These are phyloP conservation scores for Globomyces pollinis-pini DNA, from an alignment of 192 early-diverging fungal genomes.

Conservation along the genomic window DNA sequence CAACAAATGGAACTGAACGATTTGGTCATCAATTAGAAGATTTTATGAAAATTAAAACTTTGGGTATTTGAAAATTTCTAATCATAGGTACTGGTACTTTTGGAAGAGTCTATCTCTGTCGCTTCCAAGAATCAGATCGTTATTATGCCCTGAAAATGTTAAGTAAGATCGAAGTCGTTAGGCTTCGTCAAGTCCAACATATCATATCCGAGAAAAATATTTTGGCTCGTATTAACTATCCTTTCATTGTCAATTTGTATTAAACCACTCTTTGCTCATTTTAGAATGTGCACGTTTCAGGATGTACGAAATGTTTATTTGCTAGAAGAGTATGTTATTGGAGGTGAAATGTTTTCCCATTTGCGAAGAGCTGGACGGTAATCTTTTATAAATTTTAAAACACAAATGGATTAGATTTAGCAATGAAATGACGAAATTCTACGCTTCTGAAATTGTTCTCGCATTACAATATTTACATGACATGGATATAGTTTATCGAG, in stretches of 20 bases:
- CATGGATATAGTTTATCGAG: conserved; percentile 92
- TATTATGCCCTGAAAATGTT: conserved; percentile 71
- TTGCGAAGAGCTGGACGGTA: conserved; percentile 80
- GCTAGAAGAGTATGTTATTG: conserved; percentile 92
- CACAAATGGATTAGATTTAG: too few species aligned
- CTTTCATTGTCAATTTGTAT: conserved; percentile 51
- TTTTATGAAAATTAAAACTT: conserved; percentile 42
- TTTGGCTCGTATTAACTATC: conserved; percentile 35
- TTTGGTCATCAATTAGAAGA: conserved; percentile 38
- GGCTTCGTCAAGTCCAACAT: conserved; percentile 52
- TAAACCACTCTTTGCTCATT: background rate
- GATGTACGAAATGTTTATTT: conserved; percentile 91
- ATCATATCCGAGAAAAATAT: conserved; percentile 53
- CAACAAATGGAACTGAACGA: conserved; percentile 28
- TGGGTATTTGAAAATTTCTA: conserved; percentile 29
- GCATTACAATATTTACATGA: conserved; percentile 91
- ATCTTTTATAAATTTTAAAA: too few species aligned
- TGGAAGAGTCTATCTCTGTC: conserved; percentile 86
- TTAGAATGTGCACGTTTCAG: conserved; percentile 88
- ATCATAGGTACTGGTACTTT: conserved; percentile 88
- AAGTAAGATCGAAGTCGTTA: conserved; percentile 47
- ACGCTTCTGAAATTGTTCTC: conserved; percentile 91
- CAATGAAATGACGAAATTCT: conserved; percentile 92
- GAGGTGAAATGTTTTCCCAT: conserved; percentile 96
- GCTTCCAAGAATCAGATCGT: conserved; percentile 67